Evolutionary conservation across 2,329 filamentous ascomycete genomes (phyloP).

Genomic region (Aureobasidium sp.): DNA sequence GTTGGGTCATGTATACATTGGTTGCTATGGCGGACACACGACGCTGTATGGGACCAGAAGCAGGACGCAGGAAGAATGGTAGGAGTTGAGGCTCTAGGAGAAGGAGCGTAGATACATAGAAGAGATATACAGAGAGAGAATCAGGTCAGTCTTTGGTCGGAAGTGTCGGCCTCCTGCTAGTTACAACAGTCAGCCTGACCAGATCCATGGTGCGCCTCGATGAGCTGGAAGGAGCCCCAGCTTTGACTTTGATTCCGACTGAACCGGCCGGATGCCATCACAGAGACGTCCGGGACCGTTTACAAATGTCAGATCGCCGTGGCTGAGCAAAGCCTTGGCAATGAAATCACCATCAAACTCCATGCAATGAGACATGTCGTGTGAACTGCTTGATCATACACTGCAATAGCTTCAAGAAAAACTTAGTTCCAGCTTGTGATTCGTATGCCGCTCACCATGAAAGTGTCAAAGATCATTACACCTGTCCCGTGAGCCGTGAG

Average conservation of each 20-base stretch:
- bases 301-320: neutral
- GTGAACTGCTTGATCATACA: neutral
- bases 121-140: neutral
- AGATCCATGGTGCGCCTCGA: neutral
- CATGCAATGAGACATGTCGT: neutral
- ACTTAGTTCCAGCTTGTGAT: neutral
- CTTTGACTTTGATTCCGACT: neutral
- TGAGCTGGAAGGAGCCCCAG: neutral
- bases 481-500: neutral
- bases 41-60: neutral
- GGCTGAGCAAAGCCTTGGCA: constrained; percentile 1
- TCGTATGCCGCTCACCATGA: neutral
- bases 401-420: neutral
- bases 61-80: neutral
- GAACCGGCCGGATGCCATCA: neutral
- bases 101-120: neutral
- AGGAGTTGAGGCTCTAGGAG: neutral
- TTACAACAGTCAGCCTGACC: neutral
- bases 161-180: neutral
- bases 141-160: neutral
- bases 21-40: neutral
- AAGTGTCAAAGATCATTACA: neutral
- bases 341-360: neutral
- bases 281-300: neutral
- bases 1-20: neutral